Conservation (phyloP, 148 eudicot genomes). For the Oxyria digyna region DNA sequence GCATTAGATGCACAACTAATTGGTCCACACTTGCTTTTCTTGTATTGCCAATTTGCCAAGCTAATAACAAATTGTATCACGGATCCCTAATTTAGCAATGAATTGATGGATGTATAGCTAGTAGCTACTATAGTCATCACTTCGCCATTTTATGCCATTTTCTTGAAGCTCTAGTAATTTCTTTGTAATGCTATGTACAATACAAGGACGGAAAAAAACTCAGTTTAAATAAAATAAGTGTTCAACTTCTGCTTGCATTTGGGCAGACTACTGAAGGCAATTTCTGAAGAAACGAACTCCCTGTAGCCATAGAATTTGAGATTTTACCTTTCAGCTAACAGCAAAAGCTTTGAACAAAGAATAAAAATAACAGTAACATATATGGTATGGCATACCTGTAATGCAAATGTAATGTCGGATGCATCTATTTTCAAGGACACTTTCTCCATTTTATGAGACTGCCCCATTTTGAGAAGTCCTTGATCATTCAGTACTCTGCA, state of each 20-base stretch:
- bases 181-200: no score
- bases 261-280: constrained; percentile 46
- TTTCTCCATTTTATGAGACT: constrained; percentile 56
- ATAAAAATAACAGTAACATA: neutral
- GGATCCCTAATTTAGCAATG: no score
- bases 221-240: neutral
- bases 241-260: neutral
- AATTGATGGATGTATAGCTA: no score
- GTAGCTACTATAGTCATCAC: no score
- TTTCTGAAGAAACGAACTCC: constrained; percentile 90
- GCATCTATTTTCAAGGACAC: constrained; percentile 65
- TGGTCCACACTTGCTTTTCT: no score
- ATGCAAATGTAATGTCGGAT: constrained; percentile 72
- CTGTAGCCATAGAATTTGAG: constrained; percentile 19
- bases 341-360: neutral
- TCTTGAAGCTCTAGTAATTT: no score
- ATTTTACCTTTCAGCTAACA: neutral
- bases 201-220: no score
- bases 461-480: constrained; percentile 75
- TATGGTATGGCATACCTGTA: constrained; percentile 43
- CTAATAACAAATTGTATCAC: no score
- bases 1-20: no score
- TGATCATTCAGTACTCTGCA: constrained; percentile 89
- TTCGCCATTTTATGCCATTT: no score
- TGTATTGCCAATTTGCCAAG: no score